Percentiles rank a stretch among this genome's conserved stretches.
phyloP scores from a whole-genome alignment of 1,139 yeast species.

The Pichia sp. region DNA sequence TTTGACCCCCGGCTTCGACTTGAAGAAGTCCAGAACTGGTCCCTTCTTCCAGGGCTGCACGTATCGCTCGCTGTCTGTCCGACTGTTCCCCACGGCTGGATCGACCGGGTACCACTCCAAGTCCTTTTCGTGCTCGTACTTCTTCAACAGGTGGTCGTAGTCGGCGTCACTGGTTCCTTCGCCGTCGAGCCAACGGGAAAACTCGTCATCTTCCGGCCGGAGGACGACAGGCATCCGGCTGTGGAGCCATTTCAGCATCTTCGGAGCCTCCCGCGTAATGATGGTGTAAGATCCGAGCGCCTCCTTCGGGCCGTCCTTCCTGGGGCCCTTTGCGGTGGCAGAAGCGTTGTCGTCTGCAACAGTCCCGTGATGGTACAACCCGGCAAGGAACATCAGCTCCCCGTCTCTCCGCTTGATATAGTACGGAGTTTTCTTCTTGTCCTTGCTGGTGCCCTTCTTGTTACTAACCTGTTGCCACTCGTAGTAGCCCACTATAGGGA shows the following conservation, averaged over 20 bases:
- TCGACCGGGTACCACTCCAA: constrained; percentile 55
- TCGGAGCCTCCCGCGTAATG: constrained; percentile 66
- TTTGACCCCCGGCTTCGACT: background rate
- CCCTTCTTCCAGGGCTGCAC: constrained; percentile 37
- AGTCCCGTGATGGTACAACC: constrained; percentile 37
- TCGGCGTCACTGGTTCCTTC: constrained; percentile 11
- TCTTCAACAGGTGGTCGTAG: constrained; percentile 38
- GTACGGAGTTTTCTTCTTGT: constrained; percentile 50
- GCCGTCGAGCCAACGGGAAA: constrained; percentile 55
- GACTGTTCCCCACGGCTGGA: constrained; percentile 60
- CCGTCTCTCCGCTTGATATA: constrained; percentile 53
- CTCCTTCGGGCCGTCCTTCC: background rate
- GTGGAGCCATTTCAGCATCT: constrained; percentile 65
- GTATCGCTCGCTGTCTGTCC: constrained; percentile 45
- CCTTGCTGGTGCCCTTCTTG: background rate
- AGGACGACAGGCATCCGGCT: constrained; percentile 71
- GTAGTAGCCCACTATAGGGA: constrained; percentile 79
- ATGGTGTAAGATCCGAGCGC: constrained; percentile 57
- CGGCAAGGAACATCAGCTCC: constrained; percentile 64
- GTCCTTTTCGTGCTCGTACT: constrained; percentile 33
- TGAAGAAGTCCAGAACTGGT: background rate
- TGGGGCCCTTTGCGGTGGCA: background rate
- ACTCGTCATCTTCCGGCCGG: constrained; percentile 50
- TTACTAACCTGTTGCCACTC: constrained; percentile 54
- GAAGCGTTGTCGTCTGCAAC: constrained; percentile 6